phyloP scores from a whole-genome alignment of 805 yeast species.

The Tetrapisispora iriomotensis region DNA sequence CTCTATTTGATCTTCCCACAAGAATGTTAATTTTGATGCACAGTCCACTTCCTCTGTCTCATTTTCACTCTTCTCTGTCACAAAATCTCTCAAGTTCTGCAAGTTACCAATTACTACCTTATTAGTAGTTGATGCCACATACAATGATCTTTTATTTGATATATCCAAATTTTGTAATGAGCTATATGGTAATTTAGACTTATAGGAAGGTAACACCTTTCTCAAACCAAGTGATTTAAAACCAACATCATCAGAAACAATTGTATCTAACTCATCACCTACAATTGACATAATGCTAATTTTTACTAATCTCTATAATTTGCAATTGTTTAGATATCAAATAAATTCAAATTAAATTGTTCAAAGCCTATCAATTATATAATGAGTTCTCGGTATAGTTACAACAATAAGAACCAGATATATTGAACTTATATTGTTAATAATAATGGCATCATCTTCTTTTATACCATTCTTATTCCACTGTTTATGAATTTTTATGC shows the following conservation, averaged over 20 bases:
- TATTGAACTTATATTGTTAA: too few relatives aligned
- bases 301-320: background rate
- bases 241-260: slow-evolving; percentile 35
- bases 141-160: slow-evolving; percentile 25
- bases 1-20: slow-evolving; percentile 12
- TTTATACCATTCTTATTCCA: too few relatives aligned
- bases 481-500: too few relatives aligned
- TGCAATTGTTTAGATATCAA: background rate
- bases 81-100: slow-evolving; percentile 25
- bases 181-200: slow-evolving; percentile 31
- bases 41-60: background rate
- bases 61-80: slow-evolving; percentile 14
- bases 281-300: slow-evolving; percentile 10
- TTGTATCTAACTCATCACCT: slow-evolving; percentile 18
- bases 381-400: too few relatives aligned
- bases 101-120: slow-evolving; percentile 31
- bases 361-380: too few relatives aligned
- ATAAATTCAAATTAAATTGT: too few relatives aligned
- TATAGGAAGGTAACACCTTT: slow-evolving; percentile 29
- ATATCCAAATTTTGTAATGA: slow-evolving; percentile 31
- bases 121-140: slow-evolving; percentile 33
- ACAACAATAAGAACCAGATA: too few relatives aligned
- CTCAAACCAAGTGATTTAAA: slow-evolving; percentile 32
- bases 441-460: too few relatives aligned
- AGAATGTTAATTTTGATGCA: slow-evolving; percentile 3